phyloP scores from a whole-genome alignment of 139 green algal species.

The Trebouxia sp. region DNA sequence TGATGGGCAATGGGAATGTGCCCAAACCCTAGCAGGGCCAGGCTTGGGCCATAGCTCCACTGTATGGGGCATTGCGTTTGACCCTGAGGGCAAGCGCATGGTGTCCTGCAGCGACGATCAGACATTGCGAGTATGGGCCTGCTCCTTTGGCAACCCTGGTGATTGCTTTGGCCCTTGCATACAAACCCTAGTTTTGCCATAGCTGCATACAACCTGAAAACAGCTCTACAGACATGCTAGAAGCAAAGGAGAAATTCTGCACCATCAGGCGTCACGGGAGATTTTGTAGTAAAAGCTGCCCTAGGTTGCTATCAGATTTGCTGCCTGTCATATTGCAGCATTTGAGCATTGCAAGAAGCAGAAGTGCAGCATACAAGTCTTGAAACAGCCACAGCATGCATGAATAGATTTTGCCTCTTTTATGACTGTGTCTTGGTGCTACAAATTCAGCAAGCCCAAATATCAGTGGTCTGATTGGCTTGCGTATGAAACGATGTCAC shows the following conservation, averaged over 20 bases:
- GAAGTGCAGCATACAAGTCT: too few relatives aligned
- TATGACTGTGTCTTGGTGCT: too few relatives aligned
- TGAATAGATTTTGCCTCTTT: too few relatives aligned
- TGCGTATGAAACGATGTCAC: too few relatives aligned
- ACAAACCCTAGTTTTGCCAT: neutral
- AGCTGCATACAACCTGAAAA: neutral
- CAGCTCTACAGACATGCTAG: neutral
- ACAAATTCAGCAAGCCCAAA: too few relatives aligned
- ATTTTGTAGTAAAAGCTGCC: neutral
- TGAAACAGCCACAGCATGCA: too few relatives aligned
- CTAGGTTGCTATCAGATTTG: neutral
- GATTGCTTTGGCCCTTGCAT: neutral
- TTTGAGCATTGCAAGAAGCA: too few relatives aligned
- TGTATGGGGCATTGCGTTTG: slow-evolving; percentile 84
- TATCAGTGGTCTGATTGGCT: too few relatives aligned
- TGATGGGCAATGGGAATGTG: slow-evolving; percentile 87
- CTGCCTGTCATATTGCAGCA: too few relatives aligned
- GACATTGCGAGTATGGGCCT: slow-evolving; percentile 74
- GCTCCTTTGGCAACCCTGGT: slow-evolving; percentile 16
- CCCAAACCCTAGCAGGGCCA: slow-evolving; percentile 75
- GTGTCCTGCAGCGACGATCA: slow-evolving; percentile 86
- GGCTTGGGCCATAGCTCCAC: slow-evolving; percentile 78
- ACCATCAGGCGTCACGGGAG: neutral
- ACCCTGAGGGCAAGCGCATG: slow-evolving; percentile 61
- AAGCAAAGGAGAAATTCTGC: neutral